Evolutionary conservation across 495 filamentous ascomycete genomes (phyloP), one percentile per base, ranked within the genome.

Genomic region (Rusavskia elegans): DNA sequence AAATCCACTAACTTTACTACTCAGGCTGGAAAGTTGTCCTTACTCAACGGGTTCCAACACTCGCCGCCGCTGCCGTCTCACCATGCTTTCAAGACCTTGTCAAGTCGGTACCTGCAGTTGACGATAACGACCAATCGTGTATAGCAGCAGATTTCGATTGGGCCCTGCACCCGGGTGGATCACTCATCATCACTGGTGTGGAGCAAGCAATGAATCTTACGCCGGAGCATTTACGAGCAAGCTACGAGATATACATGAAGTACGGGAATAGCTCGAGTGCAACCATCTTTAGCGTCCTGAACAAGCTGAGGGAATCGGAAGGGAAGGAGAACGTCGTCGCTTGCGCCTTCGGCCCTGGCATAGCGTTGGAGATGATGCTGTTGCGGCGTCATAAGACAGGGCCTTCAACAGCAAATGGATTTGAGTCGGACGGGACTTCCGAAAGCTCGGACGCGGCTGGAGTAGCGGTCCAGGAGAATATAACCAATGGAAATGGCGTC

Each of bases 131-230:
- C 49, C 20, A 30, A 37, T n/a, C 45, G 5, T 45, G 45, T 8
- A 49, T 38, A 1, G 66, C 77, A 1, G 45, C 59, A 0, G 77
- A 80, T 49, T 81, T 82, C 50, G 80, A 84, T 62, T 84, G 81
- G 81, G 81, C 79, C 0, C 69, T 84, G 55, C 81, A 84, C 58
- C 81, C 81, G 0, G 81, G 81, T 5, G 81, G 81, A 32, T 62
- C 74, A 16, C 78, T 79, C 9, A 82, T 84, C 50, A 69, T 84
- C 13, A 73, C 78, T 6, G 76, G 77, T 7, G 75, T 79, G 1
- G 73, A 82, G 60, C 62, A 64, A 37, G 69, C 65, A 10, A 69
- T 80, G 67, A 56, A 62, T 17, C 70, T 84, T 20, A 70, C 72
- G 0, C 62, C 75, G 1, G 71, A 79, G 57, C 74, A 81, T 53